A percentile compares a stretch with the other conserved stretches of the same genome.
phyloP scores from a whole-genome alignment of 805 yeast genomes.

The Lachancea nothofagi region DNA sequence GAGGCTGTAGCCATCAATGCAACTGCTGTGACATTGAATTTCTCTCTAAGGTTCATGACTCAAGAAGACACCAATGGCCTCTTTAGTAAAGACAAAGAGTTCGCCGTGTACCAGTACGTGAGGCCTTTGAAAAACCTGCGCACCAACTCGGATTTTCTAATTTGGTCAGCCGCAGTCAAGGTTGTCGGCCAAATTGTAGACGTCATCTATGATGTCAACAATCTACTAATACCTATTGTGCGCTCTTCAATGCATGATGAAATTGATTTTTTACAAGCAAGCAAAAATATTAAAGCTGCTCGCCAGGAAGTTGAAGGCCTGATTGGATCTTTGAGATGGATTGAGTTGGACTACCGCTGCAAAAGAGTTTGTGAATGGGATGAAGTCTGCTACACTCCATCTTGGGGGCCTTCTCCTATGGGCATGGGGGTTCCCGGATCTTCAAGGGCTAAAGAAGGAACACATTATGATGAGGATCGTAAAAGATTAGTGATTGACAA shows the following conservation, averaged over 20 bases:
- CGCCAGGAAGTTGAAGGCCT: constrained; percentile 16
- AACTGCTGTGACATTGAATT: constrained; percentile 39
- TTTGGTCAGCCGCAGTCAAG: constrained; percentile 43
- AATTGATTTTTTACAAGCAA: constrained; percentile 15
- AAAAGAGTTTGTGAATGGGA: constrained; percentile 38
- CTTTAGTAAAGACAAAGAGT: constrained; percentile 17
- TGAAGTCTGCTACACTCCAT: constrained; percentile 52
- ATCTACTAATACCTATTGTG: constrained; percentile 26
- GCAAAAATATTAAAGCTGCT: constrained; percentile 14
- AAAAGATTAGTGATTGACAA: constrained; percentile 19
- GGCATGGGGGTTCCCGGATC: constrained; percentile 34
- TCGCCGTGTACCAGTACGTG: constrained; percentile 44
- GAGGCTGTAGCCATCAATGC: constrained; percentile 31
- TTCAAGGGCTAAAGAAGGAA: constrained; percentile 12
- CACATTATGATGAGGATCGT: constrained; percentile 17
- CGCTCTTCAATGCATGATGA: constrained; percentile 4
- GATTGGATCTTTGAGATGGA: constrained; percentile 37
- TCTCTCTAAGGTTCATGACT: constrained; percentile 41
- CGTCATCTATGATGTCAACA: constrained; percentile 35
- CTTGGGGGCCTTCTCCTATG: constrained; percentile 56
- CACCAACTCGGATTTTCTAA: constrained; percentile 40
- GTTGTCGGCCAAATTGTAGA: constrained; percentile 39
- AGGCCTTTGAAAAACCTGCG: constrained; percentile 38
- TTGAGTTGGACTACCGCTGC: constrained; percentile 39
- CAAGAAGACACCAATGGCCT: constrained; percentile 12